Base-by-base conservation (phyloP, 306 rosid genomes). In the Quercus variabilis region DNA sequence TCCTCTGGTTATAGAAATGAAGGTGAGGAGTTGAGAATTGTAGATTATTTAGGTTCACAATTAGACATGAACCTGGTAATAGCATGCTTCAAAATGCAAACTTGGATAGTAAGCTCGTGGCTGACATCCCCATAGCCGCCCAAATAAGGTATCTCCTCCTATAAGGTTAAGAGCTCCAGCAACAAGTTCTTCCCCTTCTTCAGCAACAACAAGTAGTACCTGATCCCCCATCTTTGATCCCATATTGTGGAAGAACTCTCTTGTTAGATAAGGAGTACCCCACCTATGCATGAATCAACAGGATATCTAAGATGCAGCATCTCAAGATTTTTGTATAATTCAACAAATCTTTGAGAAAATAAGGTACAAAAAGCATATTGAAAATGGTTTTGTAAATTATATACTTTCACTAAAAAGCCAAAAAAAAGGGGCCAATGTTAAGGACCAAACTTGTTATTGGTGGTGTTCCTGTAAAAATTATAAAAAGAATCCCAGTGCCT, bases 51-150 rank as follows among this genome's bases (percentile, higher is more conserved):
- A 67, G 26, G 23, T 19, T 67, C 11, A 35, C 52, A 67, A 35
- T 23, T 6, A 33, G 72, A 60, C 38, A 26, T 19, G 64, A 30
- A 94, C 99, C 99, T 94, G 99, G 86, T 94, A 94, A 81, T 94
- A 94, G 76, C 99, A 94, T 63, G 99, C 94, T 89, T 94, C 99
- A 86, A 94, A 94, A 87, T 94, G 99, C 83, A 92, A 80, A 83
- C 96, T 83, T 68, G 97, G 99, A 79, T 90, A 94, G 85, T 91
- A 88, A 69, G 86, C 76, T 62, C 63, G 81, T n/a, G 94, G 91
- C 28, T 71, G 89, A 79, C 99, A 91, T 23, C 99, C 99, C 99
- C 97, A 94, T 59, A 94, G 88, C 69, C 97, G 97, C 76, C 99
- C 99, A 77, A 65, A 94, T 88, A 94, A 80, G 17, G 97, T 86